A percentile compares a stretch with the other conserved stretches of the same genome.
phyloP scores from a whole-genome alignment of 805 yeast genomes.

The Barnettozyma botsteinii region DNA sequence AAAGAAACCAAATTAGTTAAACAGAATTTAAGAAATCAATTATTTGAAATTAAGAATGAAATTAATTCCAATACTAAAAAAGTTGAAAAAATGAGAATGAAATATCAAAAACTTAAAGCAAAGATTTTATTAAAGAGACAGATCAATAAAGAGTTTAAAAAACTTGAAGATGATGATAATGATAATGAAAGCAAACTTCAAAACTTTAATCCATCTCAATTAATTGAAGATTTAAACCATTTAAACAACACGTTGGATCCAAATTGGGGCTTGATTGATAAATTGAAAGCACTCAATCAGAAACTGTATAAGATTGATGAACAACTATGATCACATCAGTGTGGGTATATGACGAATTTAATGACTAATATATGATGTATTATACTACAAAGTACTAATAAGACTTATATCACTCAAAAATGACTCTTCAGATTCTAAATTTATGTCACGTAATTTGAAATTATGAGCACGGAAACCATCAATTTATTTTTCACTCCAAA shows the following conservation, averaged over 20 bases:
- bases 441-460: no score
- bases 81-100: constrained; percentile 22
- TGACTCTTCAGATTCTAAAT: no score
- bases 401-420: no score
- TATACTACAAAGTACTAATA: no score
- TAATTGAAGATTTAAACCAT: constrained; percentile 22
- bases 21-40: constrained; percentile 24
- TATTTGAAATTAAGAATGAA: constrained; percentile 27
- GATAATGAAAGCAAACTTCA: not conserved
- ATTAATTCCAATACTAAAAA: constrained; percentile 21
- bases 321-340: no score
- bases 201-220: constrained; percentile 1
- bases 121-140: constrained; percentile 16
- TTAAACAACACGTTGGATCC: constrained; percentile 27
- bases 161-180: constrained; percentile 1
- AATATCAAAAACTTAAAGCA: constrained; percentile 21
- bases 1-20: constrained; percentile 26
- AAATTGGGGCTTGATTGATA: constrained; percentile 19
- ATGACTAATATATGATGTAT: no score
- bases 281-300: no score
- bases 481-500: no score
- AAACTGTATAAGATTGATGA: no score
- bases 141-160: constrained; percentile 11
- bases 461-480: no score
- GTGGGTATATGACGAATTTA: no score